phyloP scores from a whole-genome alignment of 768 basidiomycete genomes.

The Mycena epipterygia region DNA sequence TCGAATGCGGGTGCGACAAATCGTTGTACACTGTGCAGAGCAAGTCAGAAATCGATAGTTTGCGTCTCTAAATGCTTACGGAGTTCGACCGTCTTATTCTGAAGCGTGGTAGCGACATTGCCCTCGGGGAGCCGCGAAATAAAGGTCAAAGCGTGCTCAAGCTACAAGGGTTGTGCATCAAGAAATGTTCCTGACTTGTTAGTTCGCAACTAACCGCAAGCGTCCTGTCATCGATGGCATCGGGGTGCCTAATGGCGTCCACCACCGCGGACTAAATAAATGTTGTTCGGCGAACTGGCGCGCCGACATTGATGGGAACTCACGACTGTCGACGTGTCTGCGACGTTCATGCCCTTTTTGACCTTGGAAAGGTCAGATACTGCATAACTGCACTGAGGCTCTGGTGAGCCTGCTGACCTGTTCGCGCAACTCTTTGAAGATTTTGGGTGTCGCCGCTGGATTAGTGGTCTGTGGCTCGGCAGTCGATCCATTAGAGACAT shows the following conservation, averaged over 20 bases:
- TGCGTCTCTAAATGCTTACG: conserved; percentile 67
- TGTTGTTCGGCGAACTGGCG: not conserved
- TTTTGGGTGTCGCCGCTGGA: conserved; percentile 46
- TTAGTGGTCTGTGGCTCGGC: not conserved
- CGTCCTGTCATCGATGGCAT: conserved; percentile 83
- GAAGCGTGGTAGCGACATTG: conserved; percentile 49
- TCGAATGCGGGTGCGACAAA: conserved; percentile 82
- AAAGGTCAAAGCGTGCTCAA: conserved; percentile 78
- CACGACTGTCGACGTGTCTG: conserved; percentile 60
- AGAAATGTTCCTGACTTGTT: not conserved
- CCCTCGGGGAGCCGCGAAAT: conserved; percentile 72
- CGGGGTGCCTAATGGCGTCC: conserved; percentile 71
- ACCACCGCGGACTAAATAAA: conserved; percentile 65
- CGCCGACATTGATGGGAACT: conserved; percentile 33
- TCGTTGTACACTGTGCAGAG: conserved; percentile 78
- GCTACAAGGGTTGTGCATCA: conserved; percentile 52
- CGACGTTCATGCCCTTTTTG: conserved; percentile 56
- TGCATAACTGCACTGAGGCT: not conserved
- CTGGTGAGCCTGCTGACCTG: conserved; percentile 46
- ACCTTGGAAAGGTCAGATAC: conserved; percentile 47
- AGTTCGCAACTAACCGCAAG: conserved; percentile 66
- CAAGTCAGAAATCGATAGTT: not conserved
- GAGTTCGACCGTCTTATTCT: conserved; percentile 66
- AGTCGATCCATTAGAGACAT: conserved; percentile 2
- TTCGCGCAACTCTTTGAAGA: conserved; percentile 58